Base-by-base conservation (phyloP, 371 early-diverging fungal genomes). In the Mucor sp. region DNA sequence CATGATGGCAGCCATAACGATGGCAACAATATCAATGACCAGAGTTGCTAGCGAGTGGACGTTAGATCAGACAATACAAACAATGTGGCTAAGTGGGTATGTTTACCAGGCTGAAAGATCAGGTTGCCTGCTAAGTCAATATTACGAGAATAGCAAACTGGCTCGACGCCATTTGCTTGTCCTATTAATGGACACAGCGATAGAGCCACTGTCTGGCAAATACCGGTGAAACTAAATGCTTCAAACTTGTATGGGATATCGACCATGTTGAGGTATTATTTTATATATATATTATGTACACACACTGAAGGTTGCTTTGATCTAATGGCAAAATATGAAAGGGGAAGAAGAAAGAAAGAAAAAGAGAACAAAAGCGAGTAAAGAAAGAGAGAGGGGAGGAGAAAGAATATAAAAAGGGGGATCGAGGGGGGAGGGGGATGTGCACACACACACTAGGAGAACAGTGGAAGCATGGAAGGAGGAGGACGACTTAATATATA, bases 1-100 rank as follows among this genome's bases (percentile, higher is more conserved):
- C 98, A 98, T 98, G 76, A 97, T 96, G 32, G 89, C 85, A 9
- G 97, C 93, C 99, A 98, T 98, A 69, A 96, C 76, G 67, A 98
- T 85, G 27, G 97, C 94, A 62, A 96, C 89, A 62, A 97, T 76
- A 77, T 97, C 91, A 65, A 95, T 91, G 33, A 97, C 91, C 25
- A 97, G 74, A 39, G 94, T 91, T 9, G 94, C 91, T 91, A 67
- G 19, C 11, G 41, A 30, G 30, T 30, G 30, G 19, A 19, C 19
- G 44, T 44, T 44, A 44, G 19, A 44, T 44, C 44, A 44, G 8
- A 44, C 19, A 12, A 14, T 37, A 37, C 37, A 44, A 44, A 44
- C 44, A 44, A n/a, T n/a, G 44, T 44, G 44, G 44, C 44, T 44
- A 44, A 44, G 19, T 44, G 19, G 0, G 19, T n/a, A n/a, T 30